Base-by-base conservation (phyloP, 2,329 filamentous ascomycete genomes). In the Aureobasidium mangrovei region DNA sequence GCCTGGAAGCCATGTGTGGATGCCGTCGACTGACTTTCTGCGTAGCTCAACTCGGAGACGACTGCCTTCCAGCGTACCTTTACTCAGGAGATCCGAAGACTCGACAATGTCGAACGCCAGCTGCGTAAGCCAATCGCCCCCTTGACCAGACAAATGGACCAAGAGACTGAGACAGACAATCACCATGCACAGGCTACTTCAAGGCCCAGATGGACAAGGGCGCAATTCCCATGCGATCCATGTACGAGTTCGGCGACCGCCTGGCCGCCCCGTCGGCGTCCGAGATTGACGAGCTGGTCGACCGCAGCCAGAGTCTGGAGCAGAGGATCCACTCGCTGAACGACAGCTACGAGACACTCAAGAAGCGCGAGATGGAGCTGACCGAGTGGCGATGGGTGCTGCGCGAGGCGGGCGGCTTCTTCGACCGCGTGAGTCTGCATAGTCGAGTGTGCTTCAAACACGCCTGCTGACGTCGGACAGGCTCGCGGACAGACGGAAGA, bases 321-420 rank as follows among this genome's bases (percentile, higher is more conserved):
- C 88, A 94, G 74, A 83, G 93, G 59, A 83, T 98, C 61, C 85
- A 83, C 56, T 91, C 91, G 61, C 75, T 98, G 59, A 97, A 97
- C 69, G 93, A 97, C 68, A 97, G 91, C 75, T 97, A 98, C 72
- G 93, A 98, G 76, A 96, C 90, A 12, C 74, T 98, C 70, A 97
- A 97, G 81, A 96, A 93, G 76, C 84, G 91, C 56, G 93, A 97
- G 76, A 88, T 95, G 57, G 93, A 98, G 70, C 78, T 98, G 64
- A 95, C 88, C 8, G 93, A 98, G 74, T 97, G 93, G 93, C 86
- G 94, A 66, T 97, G 91, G 89, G 94, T 98, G 49, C 74, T 98
- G 56, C 85, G 89, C 60, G 93, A 98, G 78, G 91, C 94, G 43
- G 93, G 93, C 39, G 89, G 91, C 62, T 98, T 98, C 75, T 98